These are phyloP conservation scores for Rhodomyrtus psidioides DNA, from an alignment of 441 rosid genomes.

Conservation along the genomic window DNA sequence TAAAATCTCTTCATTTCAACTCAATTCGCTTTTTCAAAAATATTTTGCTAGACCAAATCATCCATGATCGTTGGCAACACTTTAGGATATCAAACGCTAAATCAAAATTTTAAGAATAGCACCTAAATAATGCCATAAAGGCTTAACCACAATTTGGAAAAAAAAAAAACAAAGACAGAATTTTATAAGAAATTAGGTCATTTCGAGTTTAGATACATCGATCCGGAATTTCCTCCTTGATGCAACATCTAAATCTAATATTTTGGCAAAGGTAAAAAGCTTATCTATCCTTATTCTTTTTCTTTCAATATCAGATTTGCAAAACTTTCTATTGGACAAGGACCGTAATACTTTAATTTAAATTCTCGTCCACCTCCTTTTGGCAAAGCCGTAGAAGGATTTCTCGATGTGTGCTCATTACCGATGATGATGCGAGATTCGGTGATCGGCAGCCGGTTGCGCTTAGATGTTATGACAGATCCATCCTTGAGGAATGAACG, in stretches of 20 bases:
- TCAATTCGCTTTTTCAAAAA: too few species aligned
- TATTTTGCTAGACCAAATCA: too few species aligned
- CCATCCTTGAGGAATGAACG: too few species aligned
- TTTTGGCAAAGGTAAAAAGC: not conserved
- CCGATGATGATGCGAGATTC: too few species aligned
- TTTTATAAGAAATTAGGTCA: not conserved
- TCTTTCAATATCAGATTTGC: not conserved
- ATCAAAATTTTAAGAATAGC: not conserved
- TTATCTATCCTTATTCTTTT: not conserved
- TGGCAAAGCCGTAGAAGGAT: too few species aligned
- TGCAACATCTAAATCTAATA: not conserved
- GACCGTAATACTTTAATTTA: not conserved
- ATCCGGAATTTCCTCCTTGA: not conserved
- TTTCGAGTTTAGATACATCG: not conserved
- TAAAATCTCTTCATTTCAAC: too few species aligned
- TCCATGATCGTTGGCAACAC: too few species aligned
- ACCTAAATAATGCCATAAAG: not conserved
- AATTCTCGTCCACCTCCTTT: fast-evolving
- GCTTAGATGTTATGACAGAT: too few species aligned
- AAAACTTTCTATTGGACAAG: not conserved
- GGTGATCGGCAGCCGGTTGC: too few species aligned
- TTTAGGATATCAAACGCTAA: too few species aligned
- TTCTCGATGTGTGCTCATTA: too few species aligned
- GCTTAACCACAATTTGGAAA: not conserved
- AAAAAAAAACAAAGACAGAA: too few species aligned